These are phyloP conservation scores for Microsporum canis DNA, from an alignment of 2,329 filamentous ascomycete species.

Conservation along the genomic window DNA sequence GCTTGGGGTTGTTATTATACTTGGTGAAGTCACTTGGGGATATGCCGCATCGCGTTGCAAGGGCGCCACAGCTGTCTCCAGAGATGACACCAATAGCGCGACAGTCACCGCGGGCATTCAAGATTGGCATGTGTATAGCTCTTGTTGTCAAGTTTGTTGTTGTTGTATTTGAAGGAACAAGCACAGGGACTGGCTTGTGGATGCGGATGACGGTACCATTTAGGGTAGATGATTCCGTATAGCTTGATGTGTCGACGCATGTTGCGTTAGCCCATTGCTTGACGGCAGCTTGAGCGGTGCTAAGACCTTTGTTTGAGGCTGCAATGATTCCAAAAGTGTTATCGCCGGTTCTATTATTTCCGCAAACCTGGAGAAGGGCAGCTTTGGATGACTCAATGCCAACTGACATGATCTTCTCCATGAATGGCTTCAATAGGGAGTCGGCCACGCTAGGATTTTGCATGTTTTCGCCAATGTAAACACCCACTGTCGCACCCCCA, in stretches of 20 bases:
- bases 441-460: background rate
- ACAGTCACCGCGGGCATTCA: background rate
- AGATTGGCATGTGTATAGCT: background rate
- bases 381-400: background rate
- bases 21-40: constrained; percentile 28
- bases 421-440: background rate
- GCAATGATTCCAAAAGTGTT: background rate
- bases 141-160: background rate
- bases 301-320: background rate
- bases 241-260: background rate
- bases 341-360: background rate
- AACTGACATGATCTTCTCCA: background rate
- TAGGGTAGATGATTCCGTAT: background rate
- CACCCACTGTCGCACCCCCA: background rate
- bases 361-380: background rate
- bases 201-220: background rate
- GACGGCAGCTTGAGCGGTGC: background rate
- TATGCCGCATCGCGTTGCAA: constrained; percentile 34
- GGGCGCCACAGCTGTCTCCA: constrained; percentile 28
- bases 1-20: constrained; percentile 25
- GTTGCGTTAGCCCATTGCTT: background rate
- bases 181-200: background rate
- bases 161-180: background rate
- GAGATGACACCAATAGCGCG: constrained; percentile 21
- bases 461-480: background rate